Base-by-base conservation (phyloP, 176 grass and related monocot species). In the maize (Zea mays) region DNA sequence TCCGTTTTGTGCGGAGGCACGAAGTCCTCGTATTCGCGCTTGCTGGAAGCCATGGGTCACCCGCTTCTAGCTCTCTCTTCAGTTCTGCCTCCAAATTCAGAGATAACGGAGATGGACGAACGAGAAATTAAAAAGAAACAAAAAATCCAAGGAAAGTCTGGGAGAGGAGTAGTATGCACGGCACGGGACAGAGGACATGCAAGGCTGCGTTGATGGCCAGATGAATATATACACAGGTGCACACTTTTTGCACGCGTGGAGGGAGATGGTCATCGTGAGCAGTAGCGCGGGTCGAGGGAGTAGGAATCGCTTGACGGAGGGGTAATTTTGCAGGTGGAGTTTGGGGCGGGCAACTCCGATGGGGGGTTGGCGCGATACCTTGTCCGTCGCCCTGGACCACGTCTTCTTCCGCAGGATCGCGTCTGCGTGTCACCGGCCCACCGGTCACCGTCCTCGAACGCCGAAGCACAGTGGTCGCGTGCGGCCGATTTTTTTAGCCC, bases 1-100 rank as follows among this genome's bases (percentile, higher is more conserved):
- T 68, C 44, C 50, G 93, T 54, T 6, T 48, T 37, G 59, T 93
- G 69, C 10, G 83, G 50, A 73, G 93, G 88, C 64, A 71, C 69
- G 15, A 93, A 90, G 68, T 93, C 88, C 12, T 90, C 80, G 64
- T 87, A 93, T 59, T 43, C 72, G 14, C 75, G 87, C 34, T 52
- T 65, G n/a, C 3, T 67, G 66, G 65, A 8, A 62, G 62, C 56
- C 82, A 78, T 84, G 43, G 65, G 7, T 56, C 52, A 47, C 13
- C 61, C 43, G n/a, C 46, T 16, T 20, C 45, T 51, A 8, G 61
- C 35, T n/a, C n/a, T 37, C 71, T 57, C n/a, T 20, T 20, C 9
- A 6, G 2, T 46, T 9, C 57, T 67, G 41, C 54, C n/a, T 41
- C 8, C 5, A 35, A 4, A 20, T 21, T 49, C 45, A 52, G n/a